Evolutionary conservation across 1,284 basidiomycete species (phyloP).

Genomic region (Leccinum fallax): DNA sequence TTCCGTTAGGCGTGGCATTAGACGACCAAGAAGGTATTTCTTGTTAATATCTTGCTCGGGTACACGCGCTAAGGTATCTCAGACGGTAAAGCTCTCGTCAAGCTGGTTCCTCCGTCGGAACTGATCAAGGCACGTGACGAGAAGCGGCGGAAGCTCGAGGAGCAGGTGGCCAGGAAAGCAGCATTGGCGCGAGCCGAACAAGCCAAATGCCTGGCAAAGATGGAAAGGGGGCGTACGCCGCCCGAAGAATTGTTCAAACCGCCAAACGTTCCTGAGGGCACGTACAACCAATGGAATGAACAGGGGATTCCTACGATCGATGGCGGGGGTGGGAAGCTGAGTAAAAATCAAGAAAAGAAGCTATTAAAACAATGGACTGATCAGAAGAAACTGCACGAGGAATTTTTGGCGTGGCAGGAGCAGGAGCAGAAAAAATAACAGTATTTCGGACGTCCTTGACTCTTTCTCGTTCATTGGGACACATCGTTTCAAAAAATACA

Average conservation of each 20-base stretch:
- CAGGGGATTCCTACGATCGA: constrained; percentile 85
- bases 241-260: constrained; percentile 86
- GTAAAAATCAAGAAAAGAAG: constrained; percentile 84
- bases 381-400: constrained; percentile 82
- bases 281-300: constrained; percentile 83
- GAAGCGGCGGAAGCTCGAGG: constrained; percentile 77
- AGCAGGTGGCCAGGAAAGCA: constrained; percentile 83
- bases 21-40: constrained; percentile 90
- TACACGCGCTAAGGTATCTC: not conserved
- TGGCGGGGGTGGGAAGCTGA: constrained; percentile 81
- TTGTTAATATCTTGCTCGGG: not conserved
- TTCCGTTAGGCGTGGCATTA: constrained; percentile 91
- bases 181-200: constrained; percentile 73
- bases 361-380: constrained; percentile 74
- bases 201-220: constrained; percentile 76
- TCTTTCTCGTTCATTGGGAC: not conserved
- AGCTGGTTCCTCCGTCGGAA: constrained; percentile 85
- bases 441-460: not conserved
- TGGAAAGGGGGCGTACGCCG: constrained; percentile 82
- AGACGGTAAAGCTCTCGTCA: constrained; percentile 96
- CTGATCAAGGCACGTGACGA: constrained; percentile 87
- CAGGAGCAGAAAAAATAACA: constrained; percentile 35
- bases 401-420: constrained; percentile 69
- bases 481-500: constrained; percentile 4
- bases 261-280: constrained; percentile 70